These are phyloP conservation scores for Globisporangium paroecandrum DNA, from an alignment of 352 stramenopile genomes.

Conservation along the genomic window DNA sequence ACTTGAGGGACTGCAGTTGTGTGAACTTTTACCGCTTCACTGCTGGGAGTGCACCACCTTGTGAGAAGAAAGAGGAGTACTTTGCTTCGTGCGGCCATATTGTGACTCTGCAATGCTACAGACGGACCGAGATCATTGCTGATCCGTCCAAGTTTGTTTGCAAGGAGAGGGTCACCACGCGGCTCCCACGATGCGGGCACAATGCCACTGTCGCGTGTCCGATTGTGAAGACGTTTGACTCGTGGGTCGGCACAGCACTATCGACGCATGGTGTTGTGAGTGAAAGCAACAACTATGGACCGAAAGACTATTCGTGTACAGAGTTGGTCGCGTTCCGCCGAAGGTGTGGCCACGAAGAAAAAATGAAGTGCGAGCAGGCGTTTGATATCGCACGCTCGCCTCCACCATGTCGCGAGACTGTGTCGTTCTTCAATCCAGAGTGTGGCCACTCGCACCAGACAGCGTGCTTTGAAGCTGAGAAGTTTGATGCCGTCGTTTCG, in stretches of 20 bases:
- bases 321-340: conserved; percentile 56
- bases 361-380: conserved; percentile 55
- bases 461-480: conserved; percentile 42
- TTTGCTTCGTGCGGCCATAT: conserved; percentile 62
- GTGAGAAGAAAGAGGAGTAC: conserved; percentile 57
- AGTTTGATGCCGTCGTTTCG: conserved; percentile 10
- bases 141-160: conserved; percentile 38
- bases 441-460: conserved; percentile 61
- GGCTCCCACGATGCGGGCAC: conserved; percentile 69
- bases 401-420: conserved; percentile 40
- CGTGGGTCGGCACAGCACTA: conserved; percentile 43
- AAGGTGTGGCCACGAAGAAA: conserved; percentile 55
- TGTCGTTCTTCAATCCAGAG: conserved; percentile 56
- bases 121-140: conserved; percentile 31
- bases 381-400: conserved; percentile 58
- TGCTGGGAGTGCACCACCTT: conserved; percentile 36
- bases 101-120: conserved; percentile 57
- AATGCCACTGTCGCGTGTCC: conserved; percentile 45
- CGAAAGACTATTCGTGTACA: conserved; percentile 68
- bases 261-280: conserved; percentile 42
- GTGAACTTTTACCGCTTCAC: conserved; percentile 57
- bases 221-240: conserved; percentile 32
- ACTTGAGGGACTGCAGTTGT: conserved; percentile 59
- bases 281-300: conserved; percentile 59
- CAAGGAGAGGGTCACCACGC: conserved; percentile 44